Evolutionary conservation across 2,329 filamentous ascomycete species (phyloP).

Genomic region (Pseudocercospora cruenta): DNA sequence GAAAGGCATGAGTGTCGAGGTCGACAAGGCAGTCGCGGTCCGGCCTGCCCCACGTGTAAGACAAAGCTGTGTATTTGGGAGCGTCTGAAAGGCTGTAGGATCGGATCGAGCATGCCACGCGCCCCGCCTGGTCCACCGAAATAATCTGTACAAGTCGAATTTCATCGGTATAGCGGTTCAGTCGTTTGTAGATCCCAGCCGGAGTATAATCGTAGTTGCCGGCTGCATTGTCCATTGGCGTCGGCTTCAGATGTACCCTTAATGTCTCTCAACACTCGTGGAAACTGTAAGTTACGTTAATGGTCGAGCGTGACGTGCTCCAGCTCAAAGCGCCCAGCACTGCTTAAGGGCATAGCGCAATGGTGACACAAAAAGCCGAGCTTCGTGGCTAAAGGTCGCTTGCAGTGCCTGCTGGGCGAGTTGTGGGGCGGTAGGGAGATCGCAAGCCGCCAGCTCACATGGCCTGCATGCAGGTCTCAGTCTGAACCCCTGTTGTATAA

Average conservation of each 20-base stretch:
- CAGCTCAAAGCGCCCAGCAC: background rate
- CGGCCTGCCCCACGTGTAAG: slow-evolving; percentile 22
- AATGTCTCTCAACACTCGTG: background rate
- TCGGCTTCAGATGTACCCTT: background rate
- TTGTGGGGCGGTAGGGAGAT: background rate
- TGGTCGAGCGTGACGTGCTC: background rate
- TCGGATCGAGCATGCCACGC: background rate
- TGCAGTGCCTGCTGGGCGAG: background rate
- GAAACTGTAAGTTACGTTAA: background rate
- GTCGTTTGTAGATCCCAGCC: background rate
- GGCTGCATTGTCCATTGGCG: background rate
- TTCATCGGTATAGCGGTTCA: background rate
- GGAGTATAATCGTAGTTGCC: background rate
- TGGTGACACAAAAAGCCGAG: background rate
- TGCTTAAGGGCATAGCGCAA: background rate
- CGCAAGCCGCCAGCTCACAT: background rate
- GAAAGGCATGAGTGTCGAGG: background rate
- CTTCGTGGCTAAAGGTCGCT: background rate
- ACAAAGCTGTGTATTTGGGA: slow-evolving; percentile 19
- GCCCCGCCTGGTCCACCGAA: background rate
- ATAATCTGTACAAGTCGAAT: background rate
- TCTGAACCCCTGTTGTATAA: no score
- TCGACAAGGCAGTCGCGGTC: slow-evolving; percentile 1
- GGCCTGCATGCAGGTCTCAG: no score
- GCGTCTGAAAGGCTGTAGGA: background rate